Evolutionary conservation across 2,329 filamentous ascomycete genomes (phyloP), one percentile per base, ranked within the genome.

Genomic region (Rhynchosporium graminicola): DNA sequence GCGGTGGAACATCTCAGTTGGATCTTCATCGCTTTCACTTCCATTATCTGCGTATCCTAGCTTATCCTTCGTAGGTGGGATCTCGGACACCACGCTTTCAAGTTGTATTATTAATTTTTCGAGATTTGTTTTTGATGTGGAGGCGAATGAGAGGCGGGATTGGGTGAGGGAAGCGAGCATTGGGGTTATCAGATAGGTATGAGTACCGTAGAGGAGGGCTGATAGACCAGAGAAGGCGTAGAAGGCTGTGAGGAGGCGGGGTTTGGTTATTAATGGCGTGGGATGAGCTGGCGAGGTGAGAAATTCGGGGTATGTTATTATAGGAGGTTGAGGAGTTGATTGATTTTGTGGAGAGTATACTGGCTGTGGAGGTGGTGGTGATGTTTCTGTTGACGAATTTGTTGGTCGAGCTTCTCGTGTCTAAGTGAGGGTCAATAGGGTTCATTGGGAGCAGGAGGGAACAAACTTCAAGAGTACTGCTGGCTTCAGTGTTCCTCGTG

Each of bases 1-100:
- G 51, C 90, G 85, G 74, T 93, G 90, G 76, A 91, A 95, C 65
- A 93, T 83, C 75, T 94, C 90, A 0, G 88, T 87, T 0, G 91
- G 90, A 69, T 88, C 86, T 64, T 83, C 83, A 31, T 80, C 82
- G 70, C 78, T 82, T n/a, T 74, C 75, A 10, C 67, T 67, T 9
- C 66, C 67, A 2, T 79, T 77, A 12, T 73, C 72, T 36, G 75
- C 73, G 7, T 71, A 70, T 1, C 70, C 61, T 69, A 63, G 77
- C 59, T 65, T 64, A 12, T 55, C 33, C 26, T 8, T 52, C 9
- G 59, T 71, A 10, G 73, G 66, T 4, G 88, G 87, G 1, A 90
- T 78, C 51, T 83, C 82, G 33, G 87, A 90, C 3, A 89, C 88
- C 76, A 83, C 51, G 70, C 77, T 77, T 79, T 82, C 75, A 31